phyloP scores from a whole-genome alignment of 345 rosid species.

The Heritiera fomes region DNA sequence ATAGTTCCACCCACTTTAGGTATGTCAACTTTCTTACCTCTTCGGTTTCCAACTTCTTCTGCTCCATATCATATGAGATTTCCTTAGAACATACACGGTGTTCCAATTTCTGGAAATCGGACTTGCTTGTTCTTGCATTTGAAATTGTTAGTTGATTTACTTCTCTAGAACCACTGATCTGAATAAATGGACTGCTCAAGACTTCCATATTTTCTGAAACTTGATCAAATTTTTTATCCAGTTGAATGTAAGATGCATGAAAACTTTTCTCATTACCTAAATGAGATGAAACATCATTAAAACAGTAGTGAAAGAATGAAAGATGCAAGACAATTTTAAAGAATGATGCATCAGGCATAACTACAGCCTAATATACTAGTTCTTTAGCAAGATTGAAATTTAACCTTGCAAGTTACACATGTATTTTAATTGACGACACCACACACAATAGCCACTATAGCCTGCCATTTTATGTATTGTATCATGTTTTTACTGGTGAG shows the following conservation, averaged over 20 bases:
- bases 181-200: not conserved
- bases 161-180: not conserved
- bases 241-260: too few relatives aligned
- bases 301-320: not conserved
- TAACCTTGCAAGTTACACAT: not conserved
- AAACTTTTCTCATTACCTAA: not conserved
- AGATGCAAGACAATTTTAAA: not conserved
- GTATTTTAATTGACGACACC: too few relatives aligned
- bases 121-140: not conserved
- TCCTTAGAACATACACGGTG: not conserved
- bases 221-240: not conserved
- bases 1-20: conserved; percentile 39
- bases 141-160: not conserved
- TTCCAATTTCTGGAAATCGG: not conserved
- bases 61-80: not conserved
- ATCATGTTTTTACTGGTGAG: not conserved
- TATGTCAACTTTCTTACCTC: conserved; percentile 10
- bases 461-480: not conserved
- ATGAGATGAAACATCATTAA: not conserved
- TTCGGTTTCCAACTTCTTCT: not conserved
- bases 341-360: not conserved
- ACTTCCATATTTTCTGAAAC: not conserved
- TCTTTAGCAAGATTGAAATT: not conserved
- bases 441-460: not conserved
- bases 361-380: not conserved